Conservation (phyloP, 345 rosid species). For the Odontarrhena argentea region DNA sequence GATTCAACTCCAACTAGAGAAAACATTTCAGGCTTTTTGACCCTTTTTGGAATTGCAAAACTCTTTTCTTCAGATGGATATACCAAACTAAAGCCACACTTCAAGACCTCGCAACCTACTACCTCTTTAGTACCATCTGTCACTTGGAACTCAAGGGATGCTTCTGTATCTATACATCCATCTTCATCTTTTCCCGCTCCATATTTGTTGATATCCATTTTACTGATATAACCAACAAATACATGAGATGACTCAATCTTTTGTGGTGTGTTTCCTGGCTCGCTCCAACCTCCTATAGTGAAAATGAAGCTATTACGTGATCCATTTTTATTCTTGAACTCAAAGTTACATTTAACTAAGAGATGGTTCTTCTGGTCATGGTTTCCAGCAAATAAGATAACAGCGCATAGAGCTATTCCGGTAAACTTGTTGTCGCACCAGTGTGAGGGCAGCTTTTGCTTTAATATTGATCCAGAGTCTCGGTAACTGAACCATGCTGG, state of each 20-base stretch:
- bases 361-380: neutral
- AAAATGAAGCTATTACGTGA: neutral
- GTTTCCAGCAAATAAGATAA: neutral
- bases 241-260: conserved; percentile 3
- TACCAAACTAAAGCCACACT: neutral
- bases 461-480: neutral
- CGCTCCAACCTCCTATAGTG: conserved; percentile 17
- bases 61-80: neutral
- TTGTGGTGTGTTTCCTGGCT: neutral
- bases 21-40: neutral
- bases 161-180: neutral
- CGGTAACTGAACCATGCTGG: conserved; percentile 12
- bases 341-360: neutral
- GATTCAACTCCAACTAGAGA: neutral
- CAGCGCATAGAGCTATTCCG: conserved; percentile 17
- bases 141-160: conserved; percentile 2
- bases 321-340: neutral
- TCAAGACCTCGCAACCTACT: neutral
- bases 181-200: neutral
- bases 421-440: neutral
- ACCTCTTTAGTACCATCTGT: neutral
- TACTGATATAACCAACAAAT: conserved; percentile 15
- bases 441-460: neutral
- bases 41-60: neutral
- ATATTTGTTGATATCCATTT: neutral